Evolutionary conservation across 371 early-diverging fungal species (phyloP).

Genomic region (Synchytrium microbalum): DNA sequence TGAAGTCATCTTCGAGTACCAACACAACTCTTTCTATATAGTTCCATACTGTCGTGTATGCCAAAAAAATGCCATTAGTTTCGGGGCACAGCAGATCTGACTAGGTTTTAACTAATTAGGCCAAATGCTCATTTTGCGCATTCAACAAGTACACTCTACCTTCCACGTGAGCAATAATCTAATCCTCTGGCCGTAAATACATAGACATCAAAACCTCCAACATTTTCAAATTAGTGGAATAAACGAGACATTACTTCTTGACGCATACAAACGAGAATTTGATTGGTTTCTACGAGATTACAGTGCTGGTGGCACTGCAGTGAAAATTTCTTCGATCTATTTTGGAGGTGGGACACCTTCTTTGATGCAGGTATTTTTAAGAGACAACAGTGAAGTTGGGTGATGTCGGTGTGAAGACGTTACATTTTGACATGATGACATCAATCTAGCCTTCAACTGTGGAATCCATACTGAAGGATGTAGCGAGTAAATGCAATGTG

Average conservation of each 20-base stretch:
- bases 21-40: constrained; percentile 19
- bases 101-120: neutral
- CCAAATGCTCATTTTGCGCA: constrained; percentile 74
- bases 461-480: neutral
- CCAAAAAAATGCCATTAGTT: neutral
- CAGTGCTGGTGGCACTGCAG: neutral
- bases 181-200: neutral
- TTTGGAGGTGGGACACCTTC: constrained; percentile 64
- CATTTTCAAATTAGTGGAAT: neutral
- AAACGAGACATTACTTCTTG: neutral
- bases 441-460: constrained; percentile 11
- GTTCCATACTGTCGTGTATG: neutral
- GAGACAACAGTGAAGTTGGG: neutral
- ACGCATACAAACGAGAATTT: neutral
- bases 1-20: neutral
- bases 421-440: neutral
- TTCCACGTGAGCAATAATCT: neutral
- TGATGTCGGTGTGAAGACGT: neutral
- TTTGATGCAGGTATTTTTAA: constrained; percentile 26
- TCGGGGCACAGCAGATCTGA: neutral
- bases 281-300: neutral
- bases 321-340: constrained; percentile 14
- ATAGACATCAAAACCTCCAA: neutral
- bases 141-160: constrained; percentile 70
- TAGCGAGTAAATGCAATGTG: neutral